Evolutionary conservation across 306 rosid genomes (phyloP).

Genomic region (Leucaena leucocephala): DNA sequence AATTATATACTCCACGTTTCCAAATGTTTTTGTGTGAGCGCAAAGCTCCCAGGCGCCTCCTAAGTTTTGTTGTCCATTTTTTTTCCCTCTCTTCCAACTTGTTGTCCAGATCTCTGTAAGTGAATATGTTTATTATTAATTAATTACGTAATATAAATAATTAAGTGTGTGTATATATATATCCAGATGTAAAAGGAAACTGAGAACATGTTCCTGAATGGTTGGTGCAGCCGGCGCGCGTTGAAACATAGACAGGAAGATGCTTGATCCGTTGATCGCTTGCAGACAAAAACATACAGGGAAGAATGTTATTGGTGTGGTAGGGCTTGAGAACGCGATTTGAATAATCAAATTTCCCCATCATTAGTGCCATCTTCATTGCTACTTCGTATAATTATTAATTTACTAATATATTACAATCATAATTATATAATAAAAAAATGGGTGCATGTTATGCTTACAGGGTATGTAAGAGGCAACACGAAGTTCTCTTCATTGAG

Average conservation of each 20-base stretch:
- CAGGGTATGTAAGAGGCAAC: too few species aligned
- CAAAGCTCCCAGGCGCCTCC: background rate
- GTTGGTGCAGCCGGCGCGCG: background rate
- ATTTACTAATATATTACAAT: background rate
- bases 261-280: background rate
- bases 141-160: too few species aligned
- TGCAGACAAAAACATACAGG: background rate
- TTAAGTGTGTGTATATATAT: too few species aligned
- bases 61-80: background rate
- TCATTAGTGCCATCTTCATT: background rate
- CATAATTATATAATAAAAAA: too few species aligned
- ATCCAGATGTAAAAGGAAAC: background rate
- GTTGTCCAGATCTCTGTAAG: background rate
- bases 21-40: too few species aligned
- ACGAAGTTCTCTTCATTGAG: background rate
- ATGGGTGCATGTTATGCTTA: too few species aligned
- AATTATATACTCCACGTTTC: too few species aligned
- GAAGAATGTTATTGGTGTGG: background rate
- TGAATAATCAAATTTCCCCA: background rate
- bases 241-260: background rate
- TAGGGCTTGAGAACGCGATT: background rate
- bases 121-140: background rate
- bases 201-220: background rate
- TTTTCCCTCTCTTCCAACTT: too few species aligned
- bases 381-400: background rate